Base-by-base conservation (phyloP, 2,329 filamentous ascomycete species). In the Drechslerella stenobrocha region DNA sequence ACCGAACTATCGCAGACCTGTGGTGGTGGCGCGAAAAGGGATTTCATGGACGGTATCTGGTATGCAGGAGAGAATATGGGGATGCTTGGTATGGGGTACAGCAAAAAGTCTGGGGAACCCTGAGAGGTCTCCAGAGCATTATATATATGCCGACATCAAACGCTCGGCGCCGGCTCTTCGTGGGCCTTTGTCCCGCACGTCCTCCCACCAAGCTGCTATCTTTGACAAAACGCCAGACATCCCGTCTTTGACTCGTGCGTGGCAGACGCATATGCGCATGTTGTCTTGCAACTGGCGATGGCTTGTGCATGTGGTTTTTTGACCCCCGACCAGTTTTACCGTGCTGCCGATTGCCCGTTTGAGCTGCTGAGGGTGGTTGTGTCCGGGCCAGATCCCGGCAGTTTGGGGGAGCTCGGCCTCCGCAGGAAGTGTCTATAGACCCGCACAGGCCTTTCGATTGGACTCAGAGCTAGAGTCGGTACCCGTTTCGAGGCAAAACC, bases 81-180 rank as follows among this genome's bases (percentile, higher is more conserved):
- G 26, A 13, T 32, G 26, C n/a, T 7, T 44, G 11, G 9, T 55
- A 53, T 55, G 48, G 47, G 61, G 50, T 67, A 55, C 63, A 67
- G 55, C 47, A 50, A 67, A 67, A 60, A 67, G 56, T 55, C 55
- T 55, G 63, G 63, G 63, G 60, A 51, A 48, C 55, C 63, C 45
- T 22, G 51, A 55, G 55, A 51, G 46, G 15, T 32, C 20, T 26
- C 40, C 26, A 22, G 18, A 24, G 46, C 24, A 52, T 52, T 66
- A 67, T 51, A 67, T 13, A 24, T 4, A 52, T 23, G n/a, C 40
- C 15, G 20, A 23, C 50, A 24, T 61, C 9, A 23, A 15, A 42
- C 24, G 32, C 18, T 8, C 23, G 7, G 11, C 18, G n/a, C 42
- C 28, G 35, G 42, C n/a, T n/a, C n/a, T n/a, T n/a, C n/a, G n/a